Percentiles rank a stretch among this genome's conserved stretches.
Conservation (phyloP, 768 basidiomycete species). For the Wakefieldia striispora region DNA sequence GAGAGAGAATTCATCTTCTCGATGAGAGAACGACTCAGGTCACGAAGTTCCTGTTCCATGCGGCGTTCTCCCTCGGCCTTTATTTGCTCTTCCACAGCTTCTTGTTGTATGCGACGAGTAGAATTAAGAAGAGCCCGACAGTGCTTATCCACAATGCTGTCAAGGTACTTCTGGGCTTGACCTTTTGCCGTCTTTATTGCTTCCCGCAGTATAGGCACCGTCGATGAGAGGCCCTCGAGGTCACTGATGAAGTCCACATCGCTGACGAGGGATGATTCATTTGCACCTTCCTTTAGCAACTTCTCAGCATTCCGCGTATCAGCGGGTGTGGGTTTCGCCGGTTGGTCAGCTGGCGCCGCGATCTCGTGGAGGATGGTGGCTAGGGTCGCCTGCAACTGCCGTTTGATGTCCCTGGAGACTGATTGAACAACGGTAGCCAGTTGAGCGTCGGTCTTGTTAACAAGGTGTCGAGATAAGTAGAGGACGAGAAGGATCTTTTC, state of each 20-base stretch:
- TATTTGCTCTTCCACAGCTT: slow-evolving; percentile 15
- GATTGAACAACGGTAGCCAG: slow-evolving; percentile 11
- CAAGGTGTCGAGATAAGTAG: slow-evolving; percentile 14
- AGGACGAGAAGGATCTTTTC: slow-evolving; percentile 21
- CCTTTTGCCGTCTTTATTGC: slow-evolving; percentile 8
- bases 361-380: slow-evolving; percentile 17
- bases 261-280: slow-evolving; percentile 16
- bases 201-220: slow-evolving; percentile 19
- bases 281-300: slow-evolving; percentile 22
- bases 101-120: slow-evolving; percentile 15
- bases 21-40: slow-evolving; percentile 10
- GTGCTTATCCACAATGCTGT: slow-evolving; percentile 15
- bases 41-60: slow-evolving; percentile 17
- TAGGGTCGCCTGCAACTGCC: slow-evolving; percentile 9
- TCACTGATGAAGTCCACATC: slow-evolving; percentile 25
- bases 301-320: slow-evolving; percentile 14
- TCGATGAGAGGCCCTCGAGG: slow-evolving; percentile 12
- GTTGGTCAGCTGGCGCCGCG: neutral
- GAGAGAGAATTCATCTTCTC: slow-evolving; percentile 20
- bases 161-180: slow-evolving; percentile 21
- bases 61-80: slow-evolving; percentile 11
- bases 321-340: slow-evolving; percentile 8
- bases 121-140: slow-evolving; percentile 10
- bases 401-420: slow-evolving; percentile 12
- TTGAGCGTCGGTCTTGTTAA: slow-evolving; percentile 14